Percentiles rank a stretch among this genome's conserved stretches.
Conservation (phyloP, 2,329 filamentous ascomycete species). For the Paecilomyces niveus region DNA sequence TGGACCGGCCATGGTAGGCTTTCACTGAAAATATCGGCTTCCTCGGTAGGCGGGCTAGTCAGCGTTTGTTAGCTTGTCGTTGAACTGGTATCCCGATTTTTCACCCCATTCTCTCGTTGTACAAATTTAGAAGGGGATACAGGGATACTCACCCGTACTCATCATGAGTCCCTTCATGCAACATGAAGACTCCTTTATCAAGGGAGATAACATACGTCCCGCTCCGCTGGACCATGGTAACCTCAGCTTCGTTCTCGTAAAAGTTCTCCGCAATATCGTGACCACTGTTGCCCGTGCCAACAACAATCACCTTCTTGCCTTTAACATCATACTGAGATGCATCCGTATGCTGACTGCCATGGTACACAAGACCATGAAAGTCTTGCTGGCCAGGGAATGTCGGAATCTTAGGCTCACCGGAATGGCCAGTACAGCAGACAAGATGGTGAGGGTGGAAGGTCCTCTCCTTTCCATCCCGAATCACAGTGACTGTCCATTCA, state of each 20-base stretch:
- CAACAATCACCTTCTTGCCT: constrained; percentile 41
- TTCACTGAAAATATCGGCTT: constrained; percentile 44
- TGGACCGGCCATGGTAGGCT: constrained; percentile 42
- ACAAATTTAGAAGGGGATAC: not conserved
- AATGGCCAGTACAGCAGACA: constrained; percentile 43
- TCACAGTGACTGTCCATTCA: constrained; percentile 33
- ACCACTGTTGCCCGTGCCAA: constrained; percentile 44
- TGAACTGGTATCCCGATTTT: not conserved
- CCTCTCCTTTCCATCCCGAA: constrained; percentile 19
- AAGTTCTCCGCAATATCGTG: constrained; percentile 48
- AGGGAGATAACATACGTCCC: constrained; percentile 45
- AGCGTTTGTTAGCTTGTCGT: not conserved
- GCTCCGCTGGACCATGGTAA: constrained; percentile 49
- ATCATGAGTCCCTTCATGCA: constrained; percentile 40
- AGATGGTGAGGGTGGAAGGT: constrained; percentile 36
- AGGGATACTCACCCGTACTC: constrained; percentile 18
- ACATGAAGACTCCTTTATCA: constrained; percentile 38
- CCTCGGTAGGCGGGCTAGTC: constrained; percentile 40
- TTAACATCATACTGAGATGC: constrained; percentile 28
- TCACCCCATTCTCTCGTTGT: too few relatives aligned
- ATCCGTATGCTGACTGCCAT: constrained; percentile 38
- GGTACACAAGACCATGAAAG: constrained; percentile 40
- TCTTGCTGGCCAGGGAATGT: constrained; percentile 31
- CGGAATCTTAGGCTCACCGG: constrained; percentile 36
- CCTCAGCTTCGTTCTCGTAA: constrained; percentile 41